These are phyloP conservation scores for Hanseniaspora valbyensis DNA, from an alignment of 805 yeast species.

Conservation along the genomic window DNA sequence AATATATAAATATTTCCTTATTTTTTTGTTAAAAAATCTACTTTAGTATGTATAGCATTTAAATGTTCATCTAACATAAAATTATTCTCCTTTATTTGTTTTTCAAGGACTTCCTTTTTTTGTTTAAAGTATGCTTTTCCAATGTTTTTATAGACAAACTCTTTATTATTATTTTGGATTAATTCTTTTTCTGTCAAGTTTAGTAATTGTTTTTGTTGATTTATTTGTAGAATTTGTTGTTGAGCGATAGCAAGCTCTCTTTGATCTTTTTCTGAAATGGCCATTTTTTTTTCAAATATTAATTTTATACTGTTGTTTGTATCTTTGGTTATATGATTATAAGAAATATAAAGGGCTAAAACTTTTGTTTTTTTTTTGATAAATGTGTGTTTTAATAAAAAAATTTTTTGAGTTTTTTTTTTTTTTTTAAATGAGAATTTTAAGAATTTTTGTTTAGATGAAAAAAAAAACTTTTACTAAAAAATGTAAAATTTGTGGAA, in stretches of 20 bases:
- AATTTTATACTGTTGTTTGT: slow-evolving; percentile 11
- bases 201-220: slow-evolving; percentile 36
- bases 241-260: slow-evolving; percentile 26
- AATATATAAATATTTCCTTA: too few species aligned
- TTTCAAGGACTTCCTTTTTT: slow-evolving; percentile 36
- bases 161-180: slow-evolving; percentile 29
- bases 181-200: slow-evolving; percentile 50
- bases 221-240: slow-evolving; percentile 25
- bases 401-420: too few species aligned
- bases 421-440: too few species aligned
- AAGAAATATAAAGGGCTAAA: too few species aligned
- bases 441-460: too few species aligned
- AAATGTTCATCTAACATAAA: slow-evolving; percentile 46
- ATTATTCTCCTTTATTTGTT: slow-evolving; percentile 42
- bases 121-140: slow-evolving; percentile 59
- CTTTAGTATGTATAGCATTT: slow-evolving; percentile 53
- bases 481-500: too few species aligned
- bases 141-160: slow-evolving; percentile 68
- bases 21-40: slow-evolving; percentile 56
- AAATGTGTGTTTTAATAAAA: too few species aligned
- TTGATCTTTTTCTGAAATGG: slow-evolving; percentile 24
- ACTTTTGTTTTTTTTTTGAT: too few species aligned
- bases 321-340: not conserved
- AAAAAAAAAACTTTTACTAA: too few species aligned
- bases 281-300: slow-evolving; percentile 23